A percentile compares a stretch with the other conserved stretches of the same genome.
phyloP scores from a whole-genome alignment of 2,329 filamentous ascomycete species.

The Scytalidium sp. region DNA sequence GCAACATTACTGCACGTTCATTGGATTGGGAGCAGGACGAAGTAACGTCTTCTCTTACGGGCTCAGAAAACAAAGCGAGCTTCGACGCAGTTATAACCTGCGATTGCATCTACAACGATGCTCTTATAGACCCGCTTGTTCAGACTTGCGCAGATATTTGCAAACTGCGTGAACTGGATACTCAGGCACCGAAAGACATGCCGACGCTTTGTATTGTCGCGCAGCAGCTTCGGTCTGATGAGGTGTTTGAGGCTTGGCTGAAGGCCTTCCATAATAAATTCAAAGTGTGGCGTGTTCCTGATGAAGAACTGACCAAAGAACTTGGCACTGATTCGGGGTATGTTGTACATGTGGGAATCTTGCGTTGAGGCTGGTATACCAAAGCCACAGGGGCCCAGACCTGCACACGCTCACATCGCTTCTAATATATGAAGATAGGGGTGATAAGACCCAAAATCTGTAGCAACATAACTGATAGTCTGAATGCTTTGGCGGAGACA shows the following conservation, averaged over 20 bases:
- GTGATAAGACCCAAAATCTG: no score
- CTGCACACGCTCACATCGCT: no score
- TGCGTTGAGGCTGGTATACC: conserved; percentile 37
- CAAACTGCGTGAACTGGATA: conserved; percentile 42
- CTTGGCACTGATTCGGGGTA: conserved; percentile 70
- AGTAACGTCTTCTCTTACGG: conserved; percentile 38
- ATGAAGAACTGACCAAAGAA: conserved; percentile 53
- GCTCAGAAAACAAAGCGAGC: conserved; percentile 31
- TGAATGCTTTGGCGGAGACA: no score
- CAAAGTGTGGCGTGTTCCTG: conserved; percentile 71
- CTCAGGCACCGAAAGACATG: conserved; percentile 11
- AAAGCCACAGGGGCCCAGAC: no score
- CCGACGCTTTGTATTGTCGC: conserved; percentile 77
- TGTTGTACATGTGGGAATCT: conserved; percentile 74
- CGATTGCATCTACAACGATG: conserved; percentile 95
- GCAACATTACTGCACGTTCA: conserved; percentile 52
- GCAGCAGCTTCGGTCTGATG: conserved; percentile 81
- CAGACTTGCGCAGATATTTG: conserved; percentile 76
- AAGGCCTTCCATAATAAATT: conserved; percentile 65
- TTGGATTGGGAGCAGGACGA: conserved; percentile 82
- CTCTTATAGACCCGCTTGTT: conserved; percentile 78
- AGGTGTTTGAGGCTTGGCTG: conserved; percentile 84
- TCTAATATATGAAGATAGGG: no score
- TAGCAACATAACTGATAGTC: no score
- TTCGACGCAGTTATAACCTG: conserved; percentile 80